A percentile compares a stretch with the other conserved stretches of the same genome.
Conservation (phyloP, 441 rosid species). For the Gossypium trilobum region DNA sequence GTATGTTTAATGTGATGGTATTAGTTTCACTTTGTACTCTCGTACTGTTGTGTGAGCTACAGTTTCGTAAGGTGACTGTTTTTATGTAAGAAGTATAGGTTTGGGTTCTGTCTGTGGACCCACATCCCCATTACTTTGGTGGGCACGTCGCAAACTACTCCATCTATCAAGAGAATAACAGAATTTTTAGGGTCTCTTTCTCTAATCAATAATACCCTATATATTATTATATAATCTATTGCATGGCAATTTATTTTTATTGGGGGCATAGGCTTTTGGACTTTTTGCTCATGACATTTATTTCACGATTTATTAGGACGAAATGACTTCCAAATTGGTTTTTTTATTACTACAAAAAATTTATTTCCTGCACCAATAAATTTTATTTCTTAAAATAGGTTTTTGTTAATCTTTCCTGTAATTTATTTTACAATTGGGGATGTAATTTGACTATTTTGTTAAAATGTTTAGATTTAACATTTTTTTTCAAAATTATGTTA, state of each 20-base stretch:
- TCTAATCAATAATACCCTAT: not conserved
- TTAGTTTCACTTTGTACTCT: not conserved
- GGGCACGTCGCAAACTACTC: not conserved
- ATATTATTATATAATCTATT: not conserved
- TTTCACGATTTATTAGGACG: not conserved
- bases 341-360: no score
- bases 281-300: not conserved
- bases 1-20: not conserved
- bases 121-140: not conserved
- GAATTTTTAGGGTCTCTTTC: not conserved
- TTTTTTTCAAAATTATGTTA: no score
- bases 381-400: no score
- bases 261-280: not conserved
- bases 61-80: not conserved
- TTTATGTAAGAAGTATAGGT: not conserved
- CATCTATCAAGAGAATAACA: no score
- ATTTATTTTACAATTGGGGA: no score
- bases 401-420: no score
- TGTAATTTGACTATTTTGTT: no score
- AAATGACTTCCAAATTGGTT: not conserved
- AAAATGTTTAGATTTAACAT: no score
- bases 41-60: not conserved
- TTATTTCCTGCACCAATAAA: no score
- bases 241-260: not conserved
- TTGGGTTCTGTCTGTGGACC: not conserved